phyloP scores from a whole-genome alignment of 352 stramenopile genomes.

The Pythium grandisporangium region DNA sequence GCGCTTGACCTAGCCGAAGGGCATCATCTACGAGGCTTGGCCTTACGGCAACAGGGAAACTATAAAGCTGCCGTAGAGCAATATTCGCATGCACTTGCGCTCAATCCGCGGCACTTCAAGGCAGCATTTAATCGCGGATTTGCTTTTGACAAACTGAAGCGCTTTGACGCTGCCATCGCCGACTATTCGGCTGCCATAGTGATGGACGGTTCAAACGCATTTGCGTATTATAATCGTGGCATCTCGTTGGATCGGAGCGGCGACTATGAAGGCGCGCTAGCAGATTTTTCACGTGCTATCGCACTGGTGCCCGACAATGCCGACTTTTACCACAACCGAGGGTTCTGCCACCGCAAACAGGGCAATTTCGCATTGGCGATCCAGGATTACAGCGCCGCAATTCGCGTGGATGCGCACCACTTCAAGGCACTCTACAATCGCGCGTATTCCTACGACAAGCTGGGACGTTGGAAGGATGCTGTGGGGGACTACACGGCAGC shows the following conservation, averaged over 20 bases:
- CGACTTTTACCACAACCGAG: conserved; percentile 80
- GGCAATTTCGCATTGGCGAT: conserved; percentile 73
- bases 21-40: conserved; percentile 59
- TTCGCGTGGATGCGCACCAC: conserved; percentile 58
- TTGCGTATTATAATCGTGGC: conserved; percentile 76
- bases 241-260: conserved; percentile 80
- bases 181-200: conserved; percentile 68
- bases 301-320: conserved; percentile 60
- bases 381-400: conserved; percentile 62
- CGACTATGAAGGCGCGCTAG: conserved; percentile 73
- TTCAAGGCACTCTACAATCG: conserved; percentile 89
- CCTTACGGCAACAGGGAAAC: conserved; percentile 68
- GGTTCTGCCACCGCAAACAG: conserved; percentile 79
- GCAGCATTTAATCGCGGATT: conserved; percentile 86
- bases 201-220: conserved; percentile 66
- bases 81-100: conserved; percentile 65
- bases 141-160: conserved; percentile 70
- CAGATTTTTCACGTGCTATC: conserved; percentile 77
- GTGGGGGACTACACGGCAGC: conserved; percentile 73
- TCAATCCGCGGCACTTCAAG: conserved; percentile 82
- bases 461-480: conserved; percentile 51
- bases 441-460: conserved; percentile 82
- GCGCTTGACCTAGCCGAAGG: conserved; percentile 26
- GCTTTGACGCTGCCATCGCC: conserved; percentile 63
- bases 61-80: conserved; percentile 69